Conservation (phyloP, 2,329 filamentous ascomycete species). For the Aspergillus ustus region DNA sequence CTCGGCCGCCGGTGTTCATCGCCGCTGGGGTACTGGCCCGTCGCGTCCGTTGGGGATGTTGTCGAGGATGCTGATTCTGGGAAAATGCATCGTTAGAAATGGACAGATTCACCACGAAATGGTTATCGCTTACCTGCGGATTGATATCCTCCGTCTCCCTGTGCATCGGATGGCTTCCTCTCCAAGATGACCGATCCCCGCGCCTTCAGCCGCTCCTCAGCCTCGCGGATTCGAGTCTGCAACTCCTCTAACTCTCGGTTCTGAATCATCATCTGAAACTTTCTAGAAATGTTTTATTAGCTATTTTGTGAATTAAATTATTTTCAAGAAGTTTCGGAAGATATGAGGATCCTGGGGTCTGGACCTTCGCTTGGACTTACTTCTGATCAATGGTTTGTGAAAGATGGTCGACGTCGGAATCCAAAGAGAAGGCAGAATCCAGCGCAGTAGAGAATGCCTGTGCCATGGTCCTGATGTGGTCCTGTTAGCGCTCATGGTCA, state of each 20-base stretch:
- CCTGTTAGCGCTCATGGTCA: conserved; percentile 29
- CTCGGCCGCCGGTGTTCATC: conserved; percentile 30
- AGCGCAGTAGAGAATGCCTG: conserved; percentile 84
- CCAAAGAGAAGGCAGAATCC: conserved; percentile 87
- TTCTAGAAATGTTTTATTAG: conserved; percentile 57
- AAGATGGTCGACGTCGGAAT: conserved; percentile 74
- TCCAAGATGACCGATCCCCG: conserved; percentile 26
- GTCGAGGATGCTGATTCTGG: conserved; percentile 24
- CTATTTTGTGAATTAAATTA: neutral
- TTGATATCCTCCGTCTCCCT: conserved; percentile 26
- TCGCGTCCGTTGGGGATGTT: conserved; percentile 28
- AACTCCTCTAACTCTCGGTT: conserved; percentile 82
- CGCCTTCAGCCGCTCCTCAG: conserved; percentile 74
- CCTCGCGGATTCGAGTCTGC: conserved; percentile 80
- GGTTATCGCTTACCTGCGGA: conserved; percentile 23
- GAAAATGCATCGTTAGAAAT: conserved; percentile 2
- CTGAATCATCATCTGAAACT: conserved; percentile 75
- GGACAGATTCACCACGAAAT: neutral
- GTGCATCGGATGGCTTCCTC: conserved; percentile 20
- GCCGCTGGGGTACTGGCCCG: conserved; percentile 30
- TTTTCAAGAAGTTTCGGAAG: neutral
- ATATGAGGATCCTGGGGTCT: neutral
- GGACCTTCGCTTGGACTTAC: conserved; percentile 57
- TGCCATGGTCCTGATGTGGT: conserved; percentile 72
- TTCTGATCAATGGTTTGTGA: conserved; percentile 78